A percentile compares a stretch with the other conserved stretches of the same genome.
These are phyloP conservation scores for Friedmanniomyces endolithicus DNA, from an alignment of 495 filamentous ascomycete genomes.

Conservation along the genomic window DNA sequence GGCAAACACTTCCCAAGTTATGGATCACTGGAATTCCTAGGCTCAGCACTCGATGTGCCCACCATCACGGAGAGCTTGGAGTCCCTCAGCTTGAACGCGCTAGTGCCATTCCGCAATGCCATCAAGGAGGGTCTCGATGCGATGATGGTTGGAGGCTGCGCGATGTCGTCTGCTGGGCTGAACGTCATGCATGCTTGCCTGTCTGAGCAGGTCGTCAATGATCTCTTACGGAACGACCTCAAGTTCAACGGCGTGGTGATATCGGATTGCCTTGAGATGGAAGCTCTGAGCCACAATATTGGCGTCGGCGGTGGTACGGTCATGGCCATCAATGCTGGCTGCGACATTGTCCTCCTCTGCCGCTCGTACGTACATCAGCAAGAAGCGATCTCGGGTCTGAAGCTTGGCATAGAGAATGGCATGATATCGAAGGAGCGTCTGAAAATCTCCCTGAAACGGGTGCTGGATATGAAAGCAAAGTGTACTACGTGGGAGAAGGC, in stretches of 20 bases:
- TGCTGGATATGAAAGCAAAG: conserved; percentile 60
- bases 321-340: conserved; percentile 88
- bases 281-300: conserved; percentile 78
- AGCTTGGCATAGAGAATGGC: conserved; percentile 72
- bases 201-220: conserved; percentile 80
- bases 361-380: conserved; percentile 74
- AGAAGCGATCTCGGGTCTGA: conserved; percentile 74
- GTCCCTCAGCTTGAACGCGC: conserved; percentile 67
- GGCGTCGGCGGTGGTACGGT: conserved; percentile 85
- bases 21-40: conserved; percentile 82
- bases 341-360: conserved; percentile 74
- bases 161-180: conserved; percentile 73
- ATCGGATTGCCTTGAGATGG: conserved; percentile 92
- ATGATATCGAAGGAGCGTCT: conserved; percentile 68
- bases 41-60: conserved; percentile 73
- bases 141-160: conserved; percentile 87
- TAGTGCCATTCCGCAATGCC: conserved; percentile 78
- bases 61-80: conserved; percentile 86
- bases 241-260: conserved; percentile 84
- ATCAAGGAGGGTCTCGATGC: conserved; percentile 72
- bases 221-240: conserved; percentile 65
- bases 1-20: conserved; percentile 92
- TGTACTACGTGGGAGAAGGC: conserved; percentile 79
- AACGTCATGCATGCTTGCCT: conserved; percentile 88
- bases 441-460: conserved; percentile 56